Percentiles rank a stretch among this genome's conserved stretches.
These are phyloP conservation scores for Ampelocalamus luodianensis DNA, from an alignment of 176 grass and related monocot genomes.

Conservation along the genomic window DNA sequence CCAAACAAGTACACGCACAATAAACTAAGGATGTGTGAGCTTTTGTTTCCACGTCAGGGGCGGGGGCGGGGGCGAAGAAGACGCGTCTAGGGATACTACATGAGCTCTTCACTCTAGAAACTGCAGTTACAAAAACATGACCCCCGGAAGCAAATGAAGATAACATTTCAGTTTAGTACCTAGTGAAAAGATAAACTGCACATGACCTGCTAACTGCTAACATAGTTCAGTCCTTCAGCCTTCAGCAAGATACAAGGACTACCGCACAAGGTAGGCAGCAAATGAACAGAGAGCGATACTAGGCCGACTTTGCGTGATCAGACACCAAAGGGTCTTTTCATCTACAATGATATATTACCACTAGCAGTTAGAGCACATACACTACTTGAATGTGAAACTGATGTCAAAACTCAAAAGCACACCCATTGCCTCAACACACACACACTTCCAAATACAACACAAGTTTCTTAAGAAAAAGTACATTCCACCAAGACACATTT, in stretches of 20 bases:
- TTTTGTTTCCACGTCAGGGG: background rate
- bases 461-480: conserved; percentile 5
- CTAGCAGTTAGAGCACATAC: background rate
- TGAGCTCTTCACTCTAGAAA: background rate
- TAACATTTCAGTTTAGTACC: background rate
- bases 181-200: background rate
- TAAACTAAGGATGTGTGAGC: background rate
- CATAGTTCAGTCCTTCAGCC: background rate
- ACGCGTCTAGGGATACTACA: background rate
- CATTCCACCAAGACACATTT: conserved; percentile 12
- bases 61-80: too few species aligned
- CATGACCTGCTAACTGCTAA: background rate
- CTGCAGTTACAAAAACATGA: background rate
- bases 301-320: background rate
- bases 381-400: background rate
- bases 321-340: background rate
- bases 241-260: background rate
- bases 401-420: background rate
- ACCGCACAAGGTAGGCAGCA: background rate
- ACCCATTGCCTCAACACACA: background rate
- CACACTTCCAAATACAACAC: background rate
- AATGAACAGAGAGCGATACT: background rate
- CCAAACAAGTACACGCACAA: background rate
- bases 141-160: background rate
- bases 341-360: background rate